phyloP scores from a whole-genome alignment of 169 alveolate species.

The Cryptosporidium parvum region DNA sequence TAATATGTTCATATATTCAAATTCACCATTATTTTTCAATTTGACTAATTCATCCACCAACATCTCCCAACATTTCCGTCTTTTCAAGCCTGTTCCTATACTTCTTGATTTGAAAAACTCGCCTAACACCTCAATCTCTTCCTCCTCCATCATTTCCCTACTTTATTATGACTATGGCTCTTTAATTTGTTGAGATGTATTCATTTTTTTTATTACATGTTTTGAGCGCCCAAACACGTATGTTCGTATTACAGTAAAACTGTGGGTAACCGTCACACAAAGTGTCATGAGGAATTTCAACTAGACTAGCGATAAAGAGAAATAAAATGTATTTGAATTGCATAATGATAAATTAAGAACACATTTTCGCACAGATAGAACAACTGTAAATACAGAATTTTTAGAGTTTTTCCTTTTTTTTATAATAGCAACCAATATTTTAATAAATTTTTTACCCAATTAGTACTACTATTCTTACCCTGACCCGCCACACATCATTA shows the following conservation, averaged over 20 bases:
- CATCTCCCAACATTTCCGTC: constrained; percentile 57
- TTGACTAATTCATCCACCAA: constrained; percentile 3
- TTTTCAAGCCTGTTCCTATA: constrained; percentile 18
- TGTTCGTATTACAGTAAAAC: not conserved
- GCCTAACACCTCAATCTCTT: not conserved
- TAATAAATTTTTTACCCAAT: not conserved
- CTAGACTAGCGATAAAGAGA: not conserved
- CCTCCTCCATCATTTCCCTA: constrained; percentile 21
- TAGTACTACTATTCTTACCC: not conserved
- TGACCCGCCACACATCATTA: not conserved
- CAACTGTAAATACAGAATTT: no score
- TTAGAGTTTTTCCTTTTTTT: no score
- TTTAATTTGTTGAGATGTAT: not conserved
- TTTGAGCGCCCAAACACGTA: constrained; percentile 7
- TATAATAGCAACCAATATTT: no score
- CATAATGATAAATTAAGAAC: no score
- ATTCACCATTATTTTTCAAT: not conserved
- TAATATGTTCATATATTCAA: constrained; percentile 2
- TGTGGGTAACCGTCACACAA: not conserved
- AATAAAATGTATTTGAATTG: no score
- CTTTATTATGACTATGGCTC: not conserved
- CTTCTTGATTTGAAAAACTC: constrained; percentile 22
- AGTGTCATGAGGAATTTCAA: not conserved
- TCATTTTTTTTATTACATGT: not conserved
- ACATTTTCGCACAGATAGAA: no score